Conservation (phyloP, 1,284 basidiomycete genomes). For the Heliocybe sulcata region DNA sequence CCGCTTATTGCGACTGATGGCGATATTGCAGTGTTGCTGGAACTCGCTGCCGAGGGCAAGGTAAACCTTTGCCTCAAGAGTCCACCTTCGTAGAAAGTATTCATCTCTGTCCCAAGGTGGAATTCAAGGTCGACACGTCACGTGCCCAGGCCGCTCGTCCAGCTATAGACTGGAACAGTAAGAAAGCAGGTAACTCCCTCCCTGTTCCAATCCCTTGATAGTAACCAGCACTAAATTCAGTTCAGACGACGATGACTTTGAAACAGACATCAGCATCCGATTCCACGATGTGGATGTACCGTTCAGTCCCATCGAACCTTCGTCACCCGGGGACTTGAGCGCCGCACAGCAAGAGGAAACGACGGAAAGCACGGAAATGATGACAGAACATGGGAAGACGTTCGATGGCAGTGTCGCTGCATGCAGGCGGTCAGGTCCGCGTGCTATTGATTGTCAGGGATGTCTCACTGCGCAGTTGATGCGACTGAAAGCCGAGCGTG, state of each 20-base stretch:
- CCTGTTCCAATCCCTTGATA: conserved; percentile 1
- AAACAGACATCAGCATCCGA: conserved; percentile 50
- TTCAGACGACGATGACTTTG: conserved; percentile 76
- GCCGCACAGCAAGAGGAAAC: conserved; percentile 6
- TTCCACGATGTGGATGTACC: conserved; percentile 22
- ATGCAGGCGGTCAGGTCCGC: conserved; percentile 36
- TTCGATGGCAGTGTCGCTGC: conserved; percentile 37
- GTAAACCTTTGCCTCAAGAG: conserved; percentile 22
- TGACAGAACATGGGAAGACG: conserved; percentile 36
- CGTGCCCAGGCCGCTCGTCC: conserved; percentile 44
- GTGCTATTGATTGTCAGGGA: conserved; percentile 47
- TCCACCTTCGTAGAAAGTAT: background rate
- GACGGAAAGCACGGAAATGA: conserved; percentile 5
- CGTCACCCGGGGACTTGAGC: conserved; percentile 2
- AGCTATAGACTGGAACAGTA: conserved; percentile 73
- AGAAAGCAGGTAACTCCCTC: conserved; percentile 60
- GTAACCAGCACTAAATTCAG: background rate
- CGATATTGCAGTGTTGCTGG: conserved; percentile 62
- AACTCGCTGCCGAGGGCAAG: conserved; percentile 65
- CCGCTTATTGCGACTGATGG: conserved; percentile 66
- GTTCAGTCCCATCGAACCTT: background rate
- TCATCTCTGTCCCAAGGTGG: conserved; percentile 34
- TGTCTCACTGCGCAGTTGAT: conserved; percentile 45
- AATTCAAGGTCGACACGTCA: conserved; percentile 61
- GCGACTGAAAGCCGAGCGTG: conserved; percentile 26